phyloP scores from a whole-genome alignment of 345 rosid genomes.

The Streptanthus diversifolius region DNA sequence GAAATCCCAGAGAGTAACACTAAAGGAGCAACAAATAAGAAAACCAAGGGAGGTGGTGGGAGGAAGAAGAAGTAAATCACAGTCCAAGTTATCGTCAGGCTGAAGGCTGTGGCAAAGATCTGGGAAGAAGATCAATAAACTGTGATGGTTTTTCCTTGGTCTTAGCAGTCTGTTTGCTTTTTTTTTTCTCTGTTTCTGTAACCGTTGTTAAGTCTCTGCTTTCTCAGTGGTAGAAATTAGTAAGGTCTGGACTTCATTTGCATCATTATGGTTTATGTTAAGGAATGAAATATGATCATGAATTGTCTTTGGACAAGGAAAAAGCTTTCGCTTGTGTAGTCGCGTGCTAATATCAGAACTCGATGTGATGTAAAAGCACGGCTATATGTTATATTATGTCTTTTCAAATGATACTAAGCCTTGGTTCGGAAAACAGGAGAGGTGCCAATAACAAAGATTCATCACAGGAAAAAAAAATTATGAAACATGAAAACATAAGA shows the following conservation, averaged over 20 bases:
- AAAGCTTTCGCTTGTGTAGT: constrained; percentile 4
- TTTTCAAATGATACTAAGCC: background rate
- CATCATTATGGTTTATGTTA: constrained; percentile 6
- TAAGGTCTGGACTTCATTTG: constrained; percentile 9
- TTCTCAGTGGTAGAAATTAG: background rate
- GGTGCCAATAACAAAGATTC: constrained; percentile 3
- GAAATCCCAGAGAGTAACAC: constrained; percentile 41
- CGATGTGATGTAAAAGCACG: constrained; percentile 6
- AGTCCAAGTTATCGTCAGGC: background rate
- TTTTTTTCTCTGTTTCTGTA: background rate
- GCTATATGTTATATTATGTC: background rate
- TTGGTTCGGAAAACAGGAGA: background rate
- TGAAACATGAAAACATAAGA: background rate
- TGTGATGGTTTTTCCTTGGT: constrained; percentile 9
- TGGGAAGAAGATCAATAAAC: background rate
- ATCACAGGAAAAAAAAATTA: background rate
- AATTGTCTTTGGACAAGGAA: constrained; percentile 1
- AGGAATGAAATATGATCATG: constrained; percentile 14
- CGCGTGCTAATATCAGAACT: background rate
- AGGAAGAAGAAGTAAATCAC: constrained; percentile 53
- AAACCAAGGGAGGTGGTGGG: constrained; percentile 61
- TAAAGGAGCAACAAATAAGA: constrained; percentile 54
- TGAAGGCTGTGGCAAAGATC: constrained; percentile 17
- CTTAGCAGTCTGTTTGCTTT: constrained; percentile 13
- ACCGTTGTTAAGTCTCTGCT: background rate